Evolutionary conservation across 768 basidiomycete genomes (phyloP).

Genomic region (Mycena pura): DNA sequence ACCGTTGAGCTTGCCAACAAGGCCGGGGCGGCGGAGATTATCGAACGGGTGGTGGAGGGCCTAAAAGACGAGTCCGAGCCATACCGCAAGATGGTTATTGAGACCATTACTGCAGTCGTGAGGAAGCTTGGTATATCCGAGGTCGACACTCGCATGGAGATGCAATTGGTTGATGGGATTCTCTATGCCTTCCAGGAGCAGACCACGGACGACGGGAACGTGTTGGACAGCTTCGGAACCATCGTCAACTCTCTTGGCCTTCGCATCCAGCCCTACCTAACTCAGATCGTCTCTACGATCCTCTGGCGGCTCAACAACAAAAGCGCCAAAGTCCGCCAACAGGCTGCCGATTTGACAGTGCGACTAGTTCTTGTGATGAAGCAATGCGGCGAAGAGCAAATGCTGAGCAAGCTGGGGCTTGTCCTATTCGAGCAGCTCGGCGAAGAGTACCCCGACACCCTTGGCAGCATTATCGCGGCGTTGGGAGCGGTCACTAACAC

Average conservation of each 20-base stretch:
- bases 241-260: slow-evolving; percentile 96
- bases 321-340: slow-evolving; percentile 97
- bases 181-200: slow-evolving; percentile 99
- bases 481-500: slow-evolving; percentile 98
- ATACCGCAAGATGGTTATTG: slow-evolving; percentile 99
- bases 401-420: slow-evolving; percentile 93
- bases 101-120: slow-evolving; percentile 97
- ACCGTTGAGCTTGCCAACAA: slow-evolving; percentile 98
- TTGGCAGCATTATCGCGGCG: slow-evolving; percentile 98
- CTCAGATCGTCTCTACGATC: slow-evolving; percentile 97
- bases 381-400: slow-evolving; percentile 95
- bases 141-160: slow-evolving; percentile 93
- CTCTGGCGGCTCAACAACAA: slow-evolving; percentile 99
- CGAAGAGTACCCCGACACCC: slow-evolving; percentile 99
- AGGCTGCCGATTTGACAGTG: slow-evolving; percentile 95
- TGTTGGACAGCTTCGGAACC: slow-evolving; percentile 97
- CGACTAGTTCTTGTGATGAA: slow-evolving; percentile 96
- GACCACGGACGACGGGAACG: slow-evolving; percentile 97
- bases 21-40: slow-evolving; percentile 92
- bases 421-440: slow-evolving; percentile 98
- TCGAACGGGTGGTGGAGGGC: slow-evolving; percentile 85
- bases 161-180: slow-evolving; percentile 94
- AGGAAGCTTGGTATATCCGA: slow-evolving; percentile 92
- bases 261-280: slow-evolving; percentile 97
- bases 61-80: slow-evolving; percentile 91